phyloP scores from a whole-genome alignment of 2,329 filamentous ascomycete species.

The Pestalotiopsis sp. region DNA sequence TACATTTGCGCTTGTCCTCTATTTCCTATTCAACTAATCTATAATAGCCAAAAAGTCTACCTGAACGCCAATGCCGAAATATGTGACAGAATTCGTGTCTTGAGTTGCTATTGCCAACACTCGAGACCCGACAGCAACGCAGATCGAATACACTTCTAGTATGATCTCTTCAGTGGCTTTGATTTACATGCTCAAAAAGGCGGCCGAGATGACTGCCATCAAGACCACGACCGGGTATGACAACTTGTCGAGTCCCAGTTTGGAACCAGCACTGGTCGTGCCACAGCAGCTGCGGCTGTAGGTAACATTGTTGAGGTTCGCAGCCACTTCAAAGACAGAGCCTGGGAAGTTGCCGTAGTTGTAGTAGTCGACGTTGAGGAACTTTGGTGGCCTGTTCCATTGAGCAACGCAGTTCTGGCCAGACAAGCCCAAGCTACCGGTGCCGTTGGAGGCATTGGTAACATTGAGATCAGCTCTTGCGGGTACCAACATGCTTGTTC shows the following conservation, averaged over 20 bases:
- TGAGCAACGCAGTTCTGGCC: slow-evolving; percentile 61
- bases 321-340: slow-evolving; percentile 77
- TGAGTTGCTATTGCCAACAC: neutral
- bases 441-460: slow-evolving; percentile 70
- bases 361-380: slow-evolving; percentile 85
- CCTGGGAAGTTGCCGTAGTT: slow-evolving; percentile 68
- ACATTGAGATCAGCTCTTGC: slow-evolving; percentile 70
- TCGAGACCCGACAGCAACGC: neutral
- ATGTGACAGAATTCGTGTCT: neutral
- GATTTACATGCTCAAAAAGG: neutral
- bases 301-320: slow-evolving; percentile 71
- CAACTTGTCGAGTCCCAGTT: neutral
- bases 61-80: slow-evolving; percentile 8
- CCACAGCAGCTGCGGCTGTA: slow-evolving; percentile 66
- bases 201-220: neutral
- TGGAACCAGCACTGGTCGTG: slow-evolving; percentile 20
- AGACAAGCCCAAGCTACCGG: slow-evolving; percentile 67
- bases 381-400: slow-evolving; percentile 74
- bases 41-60: slow-evolving; percentile 6
- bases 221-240: neutral
- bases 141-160: neutral
- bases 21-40: neutral
- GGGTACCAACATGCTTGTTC: slow-evolving; percentile 68
- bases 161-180: too few species aligned
- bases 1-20: neutral